Percentiles rank a stretch among this genome's conserved stretches.
phyloP scores from a whole-genome alignment of 352 stramenopile species.

The Aphanomyces astaci region DNA sequence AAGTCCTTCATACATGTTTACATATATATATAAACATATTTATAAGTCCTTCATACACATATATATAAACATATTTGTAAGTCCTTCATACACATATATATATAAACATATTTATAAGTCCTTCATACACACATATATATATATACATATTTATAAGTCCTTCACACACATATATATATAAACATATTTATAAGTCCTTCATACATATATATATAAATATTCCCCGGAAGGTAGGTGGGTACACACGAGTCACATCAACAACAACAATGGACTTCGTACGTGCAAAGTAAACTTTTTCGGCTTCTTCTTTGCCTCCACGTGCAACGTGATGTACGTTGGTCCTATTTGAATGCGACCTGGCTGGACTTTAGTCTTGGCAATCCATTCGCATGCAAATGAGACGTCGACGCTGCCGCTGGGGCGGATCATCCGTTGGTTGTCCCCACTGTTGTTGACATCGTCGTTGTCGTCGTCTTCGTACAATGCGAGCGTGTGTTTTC shows the following conservation, averaged over 20 bases:
- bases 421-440: not conserved
- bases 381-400: slow-evolving; percentile 11
- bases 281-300: not conserved
- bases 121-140: too few species aligned
- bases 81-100: too few species aligned
- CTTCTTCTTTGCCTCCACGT: slow-evolving; percentile 6
- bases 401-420: not conserved
- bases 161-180: too few species aligned
- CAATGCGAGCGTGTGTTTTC: slow-evolving; percentile 9
- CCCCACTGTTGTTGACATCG: not conserved
- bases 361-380: slow-evolving; percentile 16
- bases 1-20: too few species aligned
- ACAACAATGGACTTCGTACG: not conserved
- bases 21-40: too few species aligned
- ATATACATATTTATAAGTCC: too few species aligned
- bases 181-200: too few species aligned
- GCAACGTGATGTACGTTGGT: not conserved
- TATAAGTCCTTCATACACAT: too few species aligned
- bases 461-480: slow-evolving; percentile 3
- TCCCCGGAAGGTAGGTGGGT: too few species aligned
- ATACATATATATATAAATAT: too few species aligned
- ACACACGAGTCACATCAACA: not conserved
- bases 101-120: too few species aligned
- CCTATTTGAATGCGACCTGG: not conserved
- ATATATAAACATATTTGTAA: too few species aligned